Base-by-base conservation (phyloP, 2,329 filamentous ascomycete genomes). In the Parafenestella ontariensis region DNA sequence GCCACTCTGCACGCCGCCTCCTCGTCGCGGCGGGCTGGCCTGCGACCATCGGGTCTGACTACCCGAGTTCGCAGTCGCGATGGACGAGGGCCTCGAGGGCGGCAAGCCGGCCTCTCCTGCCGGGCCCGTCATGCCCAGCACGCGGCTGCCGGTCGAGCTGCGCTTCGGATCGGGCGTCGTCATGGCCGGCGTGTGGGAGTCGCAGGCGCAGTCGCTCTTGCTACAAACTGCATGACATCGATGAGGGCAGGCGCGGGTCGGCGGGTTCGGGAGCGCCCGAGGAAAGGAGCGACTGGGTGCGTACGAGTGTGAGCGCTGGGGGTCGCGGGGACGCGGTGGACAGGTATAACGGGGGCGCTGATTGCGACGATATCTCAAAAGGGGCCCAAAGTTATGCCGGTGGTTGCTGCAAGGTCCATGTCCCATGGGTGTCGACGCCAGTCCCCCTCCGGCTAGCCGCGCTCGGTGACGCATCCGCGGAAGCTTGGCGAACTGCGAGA, bases 21-120 rank as follows among this genome's bases (percentile, higher is more conserved):
- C 82, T 58, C 84, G 85, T 54, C 87, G 83, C 48, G 87, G 82
- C 18, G 83, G 79, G 29, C 86, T 81, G 76, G 60, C 61, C 59
- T 83, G 82, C 52, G 82, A 82, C 81, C 85, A 85, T 62, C 78
- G 77, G 59, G 77, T 77, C 52, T 79, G 77, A 51, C 71, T 74
- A 47, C 70, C 66, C 21, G 73, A 75, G 39, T 69, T 70, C 18
- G 68, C 70, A 18, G 76, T 76, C n/a, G 71, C 67, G 41, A 76
- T 76, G 34, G 78, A 78, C 21, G 73, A 76, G 9, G 79, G 80
- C 24, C 80, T 75, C 44, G 78, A 79, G 1, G 80, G 79, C 34
- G 79, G 79, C 54, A 82, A 73, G 34, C 78, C 80, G 33, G 79
- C 68, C 62, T 82, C 80, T 46, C 80, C 80, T 6, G 76, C 70